Conservation (phyloP, 169 alveolate genomes). For the Miamiensis avidus region DNA sequence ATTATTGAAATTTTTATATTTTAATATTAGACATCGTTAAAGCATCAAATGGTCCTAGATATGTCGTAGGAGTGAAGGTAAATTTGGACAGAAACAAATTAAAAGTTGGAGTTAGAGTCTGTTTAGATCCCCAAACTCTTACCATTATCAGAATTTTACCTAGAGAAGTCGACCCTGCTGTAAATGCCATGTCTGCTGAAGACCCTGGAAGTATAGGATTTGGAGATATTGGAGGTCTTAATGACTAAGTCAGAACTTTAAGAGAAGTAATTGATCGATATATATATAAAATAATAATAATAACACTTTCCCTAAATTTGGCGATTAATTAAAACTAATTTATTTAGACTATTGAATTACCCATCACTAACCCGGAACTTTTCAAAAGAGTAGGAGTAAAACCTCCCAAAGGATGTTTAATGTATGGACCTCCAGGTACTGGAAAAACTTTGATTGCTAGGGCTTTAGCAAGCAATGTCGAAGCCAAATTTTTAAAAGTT, state of each 20-base stretch:
- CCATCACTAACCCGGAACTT: constrained; percentile 97
- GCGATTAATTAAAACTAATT: background rate
- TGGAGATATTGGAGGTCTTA: constrained; percentile 96
- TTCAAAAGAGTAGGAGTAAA: constrained; percentile 98
- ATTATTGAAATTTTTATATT: constrained; percentile 6
- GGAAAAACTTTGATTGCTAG: constrained; percentile 99
- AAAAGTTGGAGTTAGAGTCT: constrained; percentile 96
- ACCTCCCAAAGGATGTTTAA: constrained; percentile 96
- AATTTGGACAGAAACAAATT: constrained; percentile 91
- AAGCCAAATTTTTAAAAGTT: constrained; percentile 97
- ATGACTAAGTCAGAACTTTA: constrained; percentile 97
- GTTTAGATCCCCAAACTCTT: constrained; percentile 98
- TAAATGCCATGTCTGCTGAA: constrained; percentile 97
- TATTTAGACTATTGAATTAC: constrained; percentile 94
- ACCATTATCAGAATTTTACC: constrained; percentile 98
- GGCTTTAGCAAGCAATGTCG: constrained; percentile 99
- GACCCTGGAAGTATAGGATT: constrained; percentile 91
- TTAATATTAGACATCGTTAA: constrained; percentile 87
- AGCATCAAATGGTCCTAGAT: constrained; percentile 97
- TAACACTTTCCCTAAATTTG: no score
- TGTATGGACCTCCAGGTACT: constrained; percentile 99
- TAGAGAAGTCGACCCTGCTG: constrained; percentile 98
- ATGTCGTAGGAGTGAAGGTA: constrained; percentile 96
- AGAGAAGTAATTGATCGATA: constrained; percentile 90
- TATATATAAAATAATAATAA: no score